Conservation (phyloP, 148 eudicot genomes). For the Vaccinium vitisidaea region DNA sequence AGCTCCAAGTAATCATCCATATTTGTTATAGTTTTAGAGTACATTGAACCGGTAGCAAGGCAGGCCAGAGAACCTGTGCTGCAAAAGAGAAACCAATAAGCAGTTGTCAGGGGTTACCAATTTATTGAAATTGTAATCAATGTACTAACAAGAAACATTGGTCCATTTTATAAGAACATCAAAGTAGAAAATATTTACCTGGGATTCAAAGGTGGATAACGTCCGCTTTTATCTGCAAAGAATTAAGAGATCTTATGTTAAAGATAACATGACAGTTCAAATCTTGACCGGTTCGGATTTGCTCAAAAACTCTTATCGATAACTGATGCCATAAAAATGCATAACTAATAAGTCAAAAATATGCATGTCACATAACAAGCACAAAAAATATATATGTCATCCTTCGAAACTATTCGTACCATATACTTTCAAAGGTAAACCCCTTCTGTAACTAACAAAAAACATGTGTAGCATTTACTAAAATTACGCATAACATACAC, state of each 20-base stretch:
- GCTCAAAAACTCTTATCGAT: not conserved
- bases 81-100: slow-evolving; percentile 30
- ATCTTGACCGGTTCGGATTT: not conserved
- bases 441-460: too few species aligned
- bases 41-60: slow-evolving; percentile 24
- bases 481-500: too few species aligned
- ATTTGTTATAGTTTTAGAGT: not conserved
- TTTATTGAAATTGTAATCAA: not conserved
- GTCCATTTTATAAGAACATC: not conserved
- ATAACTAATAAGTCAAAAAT: too few species aligned
- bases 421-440: too few species aligned
- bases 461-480: too few species aligned
- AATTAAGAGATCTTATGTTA: not conserved
- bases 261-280: not conserved
- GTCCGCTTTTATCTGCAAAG: slow-evolving; percentile 23
- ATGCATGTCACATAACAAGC: too few species aligned
- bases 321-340: too few species aligned
- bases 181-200: slow-evolving; percentile 16
- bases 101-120: not conserved
- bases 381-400: too few species aligned
- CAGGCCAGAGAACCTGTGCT: slow-evolving; percentile 40
- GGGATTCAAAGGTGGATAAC: slow-evolving; percentile 6
- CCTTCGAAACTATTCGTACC: too few species aligned
- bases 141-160: slow-evolving; percentile 4
- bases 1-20: not conserved